phyloP scores from a whole-genome alignment of 495 filamentous ascomycete genomes.

The Cudoniella acicularis region DNA sequence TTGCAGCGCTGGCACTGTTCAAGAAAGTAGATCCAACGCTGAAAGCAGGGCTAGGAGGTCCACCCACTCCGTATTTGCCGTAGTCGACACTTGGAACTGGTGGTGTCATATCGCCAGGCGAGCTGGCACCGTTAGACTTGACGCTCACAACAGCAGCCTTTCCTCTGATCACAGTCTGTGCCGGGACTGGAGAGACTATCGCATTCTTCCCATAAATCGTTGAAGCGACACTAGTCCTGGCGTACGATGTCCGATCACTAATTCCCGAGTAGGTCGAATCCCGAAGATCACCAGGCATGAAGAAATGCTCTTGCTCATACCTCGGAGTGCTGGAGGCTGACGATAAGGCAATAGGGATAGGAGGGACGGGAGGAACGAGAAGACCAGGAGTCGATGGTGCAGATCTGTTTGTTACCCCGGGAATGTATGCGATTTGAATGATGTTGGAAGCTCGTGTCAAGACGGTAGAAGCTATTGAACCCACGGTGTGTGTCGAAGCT shows the following conservation, averaged over 20 bases:
- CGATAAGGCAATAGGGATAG: constrained; percentile 67
- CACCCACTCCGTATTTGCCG: constrained; percentile 38
- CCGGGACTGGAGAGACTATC: constrained; percentile 72
- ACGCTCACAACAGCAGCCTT: constrained; percentile 91
- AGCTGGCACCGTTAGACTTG: constrained; percentile 54
- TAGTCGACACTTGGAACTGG: constrained; percentile 53
- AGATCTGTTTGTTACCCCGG: constrained; percentile 91
- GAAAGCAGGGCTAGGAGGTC: constrained; percentile 49
- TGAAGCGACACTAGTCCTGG: constrained; percentile 79
- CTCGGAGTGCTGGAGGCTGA: constrained; percentile 53
- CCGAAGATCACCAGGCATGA: constrained; percentile 86
- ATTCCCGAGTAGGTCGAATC: constrained; percentile 76
- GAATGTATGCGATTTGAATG: constrained; percentile 98
- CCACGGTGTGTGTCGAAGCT: constrained; percentile 79
- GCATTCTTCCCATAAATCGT: constrained; percentile 90
- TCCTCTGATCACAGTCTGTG: constrained; percentile 76
- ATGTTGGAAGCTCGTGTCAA: constrained; percentile 96
- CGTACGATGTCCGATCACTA: constrained; percentile 64
- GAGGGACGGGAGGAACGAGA: constrained; percentile 88
- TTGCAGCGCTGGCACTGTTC: constrained; percentile 54
- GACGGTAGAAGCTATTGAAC: constrained; percentile 91
- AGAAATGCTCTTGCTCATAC: constrained; percentile 82
- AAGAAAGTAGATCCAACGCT: constrained; percentile 63
- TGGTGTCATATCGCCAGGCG: constrained; percentile 42
- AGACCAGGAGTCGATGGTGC: constrained; percentile 74